Conservation (phyloP, 495 filamentous ascomycete species). For the Chaetomium tenue region DNA sequence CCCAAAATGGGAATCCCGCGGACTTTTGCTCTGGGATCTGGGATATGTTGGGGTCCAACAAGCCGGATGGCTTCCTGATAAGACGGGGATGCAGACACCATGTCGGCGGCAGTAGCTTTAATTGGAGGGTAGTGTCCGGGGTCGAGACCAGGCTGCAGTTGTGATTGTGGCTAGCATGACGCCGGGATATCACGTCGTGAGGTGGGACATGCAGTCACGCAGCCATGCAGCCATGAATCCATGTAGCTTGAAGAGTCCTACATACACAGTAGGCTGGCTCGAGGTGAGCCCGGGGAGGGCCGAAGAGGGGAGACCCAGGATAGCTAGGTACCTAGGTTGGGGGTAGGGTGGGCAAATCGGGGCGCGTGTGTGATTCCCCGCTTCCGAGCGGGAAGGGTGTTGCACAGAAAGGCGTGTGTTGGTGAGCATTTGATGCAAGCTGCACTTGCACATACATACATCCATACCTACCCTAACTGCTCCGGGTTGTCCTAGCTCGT, state of each 20-base stretch:
- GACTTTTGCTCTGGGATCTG: not conserved
- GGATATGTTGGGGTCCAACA: not conserved
- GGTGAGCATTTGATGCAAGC: not conserved
- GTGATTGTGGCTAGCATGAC: slow-evolving; percentile 11
- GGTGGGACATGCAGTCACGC: not conserved
- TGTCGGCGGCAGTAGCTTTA: not conserved
- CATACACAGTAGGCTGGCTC: slow-evolving; percentile 1
- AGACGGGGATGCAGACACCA: slow-evolving; percentile 13
- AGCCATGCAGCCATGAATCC: not conserved
- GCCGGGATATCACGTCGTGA: not conserved
- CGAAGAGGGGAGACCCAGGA: not conserved
- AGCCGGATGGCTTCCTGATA: slow-evolving; percentile 8
- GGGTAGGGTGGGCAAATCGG: not conserved
- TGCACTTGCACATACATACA: too few species aligned
- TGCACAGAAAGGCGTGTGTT: not conserved
- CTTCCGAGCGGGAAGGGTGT: not conserved
- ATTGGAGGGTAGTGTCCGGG: slow-evolving; percentile 7
- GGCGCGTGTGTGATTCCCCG: not conserved
- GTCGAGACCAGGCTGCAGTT: slow-evolving; percentile 5
- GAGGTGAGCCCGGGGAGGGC: not conserved
- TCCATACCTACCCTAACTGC: not conserved
- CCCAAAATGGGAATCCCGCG: not conserved
- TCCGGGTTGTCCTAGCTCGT: not conserved
- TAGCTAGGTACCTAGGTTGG: not conserved
- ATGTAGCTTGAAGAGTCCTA: not conserved